These are phyloP conservation scores for Aspergillus ochraceus DNA, from an alignment of 2,329 filamentous ascomycete species.

Conservation along the genomic window DNA sequence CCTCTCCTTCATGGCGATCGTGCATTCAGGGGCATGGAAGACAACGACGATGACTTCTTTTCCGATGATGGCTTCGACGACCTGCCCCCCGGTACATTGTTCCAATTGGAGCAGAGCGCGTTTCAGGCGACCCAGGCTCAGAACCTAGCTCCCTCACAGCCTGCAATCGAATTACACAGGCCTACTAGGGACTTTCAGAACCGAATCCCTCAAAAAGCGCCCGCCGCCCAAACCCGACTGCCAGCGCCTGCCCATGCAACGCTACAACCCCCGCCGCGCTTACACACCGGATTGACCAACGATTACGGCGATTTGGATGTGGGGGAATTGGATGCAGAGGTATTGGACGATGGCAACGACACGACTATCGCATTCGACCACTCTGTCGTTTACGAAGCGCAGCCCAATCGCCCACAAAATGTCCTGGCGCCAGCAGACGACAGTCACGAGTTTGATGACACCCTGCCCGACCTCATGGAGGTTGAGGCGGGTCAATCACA, in stretches of 20 bases:
- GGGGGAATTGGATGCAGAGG: constrained; percentile 44
- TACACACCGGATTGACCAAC: constrained; percentile 39
- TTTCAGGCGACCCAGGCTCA: constrained; percentile 43
- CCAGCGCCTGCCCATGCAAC: constrained; percentile 14
- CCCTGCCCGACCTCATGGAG: constrained; percentile 16
- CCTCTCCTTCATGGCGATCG: constrained; percentile 30
- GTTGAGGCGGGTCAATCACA: constrained; percentile 15
- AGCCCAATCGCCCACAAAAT: constrained; percentile 5
- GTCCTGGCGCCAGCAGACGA: constrained; percentile 23
- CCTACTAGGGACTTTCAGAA: constrained; percentile 2
- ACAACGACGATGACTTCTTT: constrained; percentile 49
- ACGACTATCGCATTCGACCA: constrained; percentile 13
- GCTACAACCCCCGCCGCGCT: constrained; percentile 27
- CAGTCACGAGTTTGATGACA: background rate
- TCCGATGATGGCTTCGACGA: constrained; percentile 49
- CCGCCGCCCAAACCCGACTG: constrained; percentile 1
- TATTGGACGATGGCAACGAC: constrained; percentile 38
- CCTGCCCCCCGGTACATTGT: constrained; percentile 43
- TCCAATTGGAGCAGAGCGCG: constrained; percentile 49
- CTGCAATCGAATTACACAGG: background rate
- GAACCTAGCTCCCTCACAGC: constrained; percentile 20
- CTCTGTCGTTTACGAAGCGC: constrained; percentile 9
- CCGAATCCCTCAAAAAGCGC: constrained; percentile 3
- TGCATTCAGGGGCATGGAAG: constrained; percentile 44
- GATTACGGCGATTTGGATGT: constrained; percentile 46